Conservation (phyloP, 106 monocot species). For the Dioscorea alata region DNA sequence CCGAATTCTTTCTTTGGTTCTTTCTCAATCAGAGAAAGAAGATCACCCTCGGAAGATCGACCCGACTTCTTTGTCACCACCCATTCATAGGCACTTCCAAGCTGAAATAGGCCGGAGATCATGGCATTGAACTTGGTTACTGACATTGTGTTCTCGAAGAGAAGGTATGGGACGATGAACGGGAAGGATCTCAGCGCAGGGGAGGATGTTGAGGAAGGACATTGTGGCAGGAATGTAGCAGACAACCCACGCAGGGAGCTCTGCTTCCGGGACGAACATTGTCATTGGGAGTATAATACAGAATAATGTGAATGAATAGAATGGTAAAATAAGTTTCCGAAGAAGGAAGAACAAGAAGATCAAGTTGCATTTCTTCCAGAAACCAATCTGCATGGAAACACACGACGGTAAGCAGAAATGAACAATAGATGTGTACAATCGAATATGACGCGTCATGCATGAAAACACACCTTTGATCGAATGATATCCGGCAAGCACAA, state of each 20-base stretch:
- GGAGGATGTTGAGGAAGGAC: conserved; percentile 89
- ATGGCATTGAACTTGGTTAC: conserved; percentile 98
- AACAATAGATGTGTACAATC: no score
- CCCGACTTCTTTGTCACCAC: conserved; percentile 90
- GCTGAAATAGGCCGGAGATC: conserved; percentile 90
- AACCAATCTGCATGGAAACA: conserved; percentile 50
- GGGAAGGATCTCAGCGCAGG: conserved; percentile 83
- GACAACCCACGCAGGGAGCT: conserved; percentile 80
- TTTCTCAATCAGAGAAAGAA: conserved; percentile 41
- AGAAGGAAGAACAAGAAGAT: conserved; percentile 92
- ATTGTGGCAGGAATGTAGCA: conserved; percentile 75
- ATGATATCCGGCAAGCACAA: conserved; percentile 72
- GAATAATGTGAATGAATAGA: conserved; percentile 90
- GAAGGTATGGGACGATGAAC: conserved; percentile 83
- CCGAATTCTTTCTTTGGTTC: conserved; percentile 26
- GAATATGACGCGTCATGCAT: no score
- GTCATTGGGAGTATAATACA: conserved; percentile 91
- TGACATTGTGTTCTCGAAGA: conserved; percentile 98
- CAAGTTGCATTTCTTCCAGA: conserved; percentile 90
- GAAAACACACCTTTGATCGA: conserved; percentile 45
- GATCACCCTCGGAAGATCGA: conserved; percentile 70
- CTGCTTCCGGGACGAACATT: conserved; percentile 85
- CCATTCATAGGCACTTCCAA: conserved; percentile 90
- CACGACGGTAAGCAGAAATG: no score
- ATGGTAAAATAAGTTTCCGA: conserved; percentile 72